phyloP scores from a whole-genome alignment of 768 basidiomycete genomes.

The Agrocybe chaxingu region DNA sequence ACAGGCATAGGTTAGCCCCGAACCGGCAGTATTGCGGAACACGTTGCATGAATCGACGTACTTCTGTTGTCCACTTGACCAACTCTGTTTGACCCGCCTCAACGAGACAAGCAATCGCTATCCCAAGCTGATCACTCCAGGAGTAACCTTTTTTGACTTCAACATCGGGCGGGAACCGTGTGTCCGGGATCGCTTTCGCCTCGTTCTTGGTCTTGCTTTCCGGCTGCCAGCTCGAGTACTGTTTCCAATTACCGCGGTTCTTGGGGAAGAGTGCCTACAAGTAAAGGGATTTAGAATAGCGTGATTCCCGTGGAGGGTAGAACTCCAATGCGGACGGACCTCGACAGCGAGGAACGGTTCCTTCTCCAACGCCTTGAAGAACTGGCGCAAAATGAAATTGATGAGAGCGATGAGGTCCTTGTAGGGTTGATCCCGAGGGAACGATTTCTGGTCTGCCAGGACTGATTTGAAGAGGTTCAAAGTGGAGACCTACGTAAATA shows the following conservation, averaged over 20 bases:
- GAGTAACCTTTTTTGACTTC: conserved; percentile 84
- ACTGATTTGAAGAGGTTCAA: conserved; percentile 86
- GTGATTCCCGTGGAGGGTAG: conserved; percentile 5
- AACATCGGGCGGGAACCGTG: conserved; percentile 60
- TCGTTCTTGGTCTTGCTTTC: conserved; percentile 36
- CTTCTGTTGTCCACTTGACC: conserved; percentile 81
- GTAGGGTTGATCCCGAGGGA: conserved; percentile 75
- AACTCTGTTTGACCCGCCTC: conserved; percentile 62
- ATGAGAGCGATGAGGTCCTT: conserved; percentile 84
- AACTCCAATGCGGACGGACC: conserved; percentile 40
- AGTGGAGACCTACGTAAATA: conserved; percentile 71
- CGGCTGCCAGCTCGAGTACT: conserved; percentile 76
- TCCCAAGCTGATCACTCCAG: conserved; percentile 88
- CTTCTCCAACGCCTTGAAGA: conserved; percentile 88
- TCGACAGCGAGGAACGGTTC: conserved; percentile 88
- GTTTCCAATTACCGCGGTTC: conserved; percentile 84
- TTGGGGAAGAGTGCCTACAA: conserved; percentile 84
- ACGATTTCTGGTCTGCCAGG: conserved; percentile 72
- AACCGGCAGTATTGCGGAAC: not conserved
- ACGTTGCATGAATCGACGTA: conserved; percentile 32
- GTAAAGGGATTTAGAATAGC: conserved; percentile 7
- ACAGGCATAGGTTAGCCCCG: not conserved
- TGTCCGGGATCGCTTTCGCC: conserved; percentile 38
- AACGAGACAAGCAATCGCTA: conserved; percentile 71
- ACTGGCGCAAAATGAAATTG: conserved; percentile 84